Base-by-base conservation (phyloP, 2,329 filamentous ascomycete species). In the Lasiodiplodia citricola region DNA sequence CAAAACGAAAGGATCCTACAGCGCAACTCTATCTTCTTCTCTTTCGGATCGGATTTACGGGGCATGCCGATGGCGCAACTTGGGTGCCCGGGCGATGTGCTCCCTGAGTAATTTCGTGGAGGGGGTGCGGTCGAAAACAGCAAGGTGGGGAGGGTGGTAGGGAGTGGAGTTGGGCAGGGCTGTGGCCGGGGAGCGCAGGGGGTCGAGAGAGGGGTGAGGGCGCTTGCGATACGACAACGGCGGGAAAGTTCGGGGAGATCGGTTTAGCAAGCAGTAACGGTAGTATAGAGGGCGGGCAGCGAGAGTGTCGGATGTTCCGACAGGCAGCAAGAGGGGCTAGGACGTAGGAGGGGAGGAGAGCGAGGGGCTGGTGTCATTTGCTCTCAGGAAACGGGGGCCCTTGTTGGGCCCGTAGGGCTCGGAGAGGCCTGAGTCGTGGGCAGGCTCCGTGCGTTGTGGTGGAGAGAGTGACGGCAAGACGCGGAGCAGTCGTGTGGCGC, bases 341-440 rank as follows among this genome's bases (percentile, higher is more conserved):
- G 31, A 38, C 16, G 31, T 13, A 25, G 31, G 58, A 50, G n/a
- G 37, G 41, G 21, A 31, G 14, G 25, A 6, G 38, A 18, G 23
- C 21, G 57, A 18, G 38, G 35, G 21, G 56, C 23, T 25, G 56
- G 23, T 16, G 16, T 47, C 47, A 38, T 54, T 54, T 65, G 62
- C 50, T 25, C 18, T n/a, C 16, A 21, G 41, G 25, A n/a, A 35
- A 31, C 58, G 57, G 23, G 38, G 41, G 38, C 38, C 54, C 41
- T 64, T 47, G 58, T 35, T 63, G 58, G 41, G 41, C 41, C 41
- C 41, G 58, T 63, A 63, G 58, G 58, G 58, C 58, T 51, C 58
- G 58, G 18, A 21, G 23, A 47, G 37, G 44, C 28, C 47, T 64
- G 60, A 64, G 60, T 64, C 60, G 58, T 51, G 58, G 41, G 41